Conservation (phyloP, 2,329 filamentous ascomycete species). For the Amylocarpus encephaloides region DNA sequence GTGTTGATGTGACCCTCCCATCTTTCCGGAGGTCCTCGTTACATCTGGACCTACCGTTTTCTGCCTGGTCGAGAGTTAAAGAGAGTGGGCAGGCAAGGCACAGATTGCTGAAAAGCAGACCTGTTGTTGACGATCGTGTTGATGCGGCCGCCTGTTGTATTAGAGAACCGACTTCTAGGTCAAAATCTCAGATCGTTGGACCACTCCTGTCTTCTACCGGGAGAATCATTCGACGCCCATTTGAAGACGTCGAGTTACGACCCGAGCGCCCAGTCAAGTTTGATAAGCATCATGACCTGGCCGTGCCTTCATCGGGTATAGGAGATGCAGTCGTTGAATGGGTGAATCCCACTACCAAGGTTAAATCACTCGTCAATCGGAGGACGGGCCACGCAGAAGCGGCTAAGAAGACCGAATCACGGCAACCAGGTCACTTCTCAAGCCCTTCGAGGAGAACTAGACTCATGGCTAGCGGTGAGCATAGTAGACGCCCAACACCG, state of each 20-base stretch:
- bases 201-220: slow-evolving; percentile 38
- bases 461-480: slow-evolving; percentile 23
- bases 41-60: slow-evolving; percentile 31
- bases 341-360: slow-evolving; percentile 54
- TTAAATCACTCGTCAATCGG: slow-evolving; percentile 44
- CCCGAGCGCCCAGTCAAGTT: neutral
- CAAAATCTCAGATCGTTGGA: neutral
- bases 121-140: neutral
- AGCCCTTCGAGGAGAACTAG: neutral
- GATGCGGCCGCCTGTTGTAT: neutral
- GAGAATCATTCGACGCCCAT: slow-evolving; percentile 40
- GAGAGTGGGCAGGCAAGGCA: slow-evolving; percentile 19
- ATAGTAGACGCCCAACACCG: slow-evolving; percentile 23
- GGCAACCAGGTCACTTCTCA: neutral
- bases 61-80: slow-evolving; percentile 35
- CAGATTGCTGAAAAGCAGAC: neutral
- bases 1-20: slow-evolving; percentile 22
- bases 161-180: neutral
- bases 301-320: slow-evolving; percentile 18
- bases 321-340: slow-evolving; percentile 42
- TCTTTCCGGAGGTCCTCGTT: slow-evolving; percentile 15
- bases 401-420: slow-evolving; percentile 18
- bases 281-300: neutral
- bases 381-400: slow-evolving; percentile 46
- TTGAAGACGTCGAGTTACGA: slow-evolving; percentile 31